These are phyloP conservation scores for Verticillium nonalfalfae DNA, from an alignment of 2,329 filamentous ascomycete genomes.

Conservation along the genomic window DNA sequence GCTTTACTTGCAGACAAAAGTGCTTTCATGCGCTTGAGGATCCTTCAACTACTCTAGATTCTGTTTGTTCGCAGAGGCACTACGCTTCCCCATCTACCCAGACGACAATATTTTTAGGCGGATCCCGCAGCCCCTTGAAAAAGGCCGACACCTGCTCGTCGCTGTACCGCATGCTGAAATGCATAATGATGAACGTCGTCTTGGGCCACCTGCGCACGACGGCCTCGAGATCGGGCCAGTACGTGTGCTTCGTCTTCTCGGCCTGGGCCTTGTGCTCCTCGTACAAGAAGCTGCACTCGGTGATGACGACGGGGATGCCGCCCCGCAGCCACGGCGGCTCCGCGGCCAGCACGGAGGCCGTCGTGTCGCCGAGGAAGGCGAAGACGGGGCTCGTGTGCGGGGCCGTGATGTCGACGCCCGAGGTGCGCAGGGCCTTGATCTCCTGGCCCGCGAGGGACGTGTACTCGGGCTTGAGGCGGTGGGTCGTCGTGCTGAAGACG, in stretches of 20 bases:
- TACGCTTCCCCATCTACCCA: slow-evolving; percentile 31
- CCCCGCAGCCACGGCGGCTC: slow-evolving; percentile 31
- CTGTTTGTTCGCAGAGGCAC: neutral
- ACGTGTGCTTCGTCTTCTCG: slow-evolving; percentile 38
- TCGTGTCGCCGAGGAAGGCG: slow-evolving; percentile 42
- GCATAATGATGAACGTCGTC: slow-evolving; percentile 39
- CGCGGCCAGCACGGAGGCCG: slow-evolving; percentile 28
- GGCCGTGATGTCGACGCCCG: slow-evolving; percentile 31
- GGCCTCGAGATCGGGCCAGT: slow-evolving; percentile 37
- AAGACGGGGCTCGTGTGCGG: slow-evolving; percentile 32
- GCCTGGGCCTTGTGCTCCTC: slow-evolving; percentile 36
- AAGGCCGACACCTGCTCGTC: slow-evolving; percentile 32
- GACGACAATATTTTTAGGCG: slow-evolving; percentile 36
- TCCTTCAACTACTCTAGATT: neutral
- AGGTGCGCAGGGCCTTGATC: slow-evolving; percentile 28
- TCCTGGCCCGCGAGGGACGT: slow-evolving; percentile 24
- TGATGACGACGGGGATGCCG: slow-evolving; percentile 38
- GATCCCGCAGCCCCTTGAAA: slow-evolving; percentile 30
- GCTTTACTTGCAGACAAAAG: neutral
- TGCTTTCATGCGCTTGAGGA: neutral
- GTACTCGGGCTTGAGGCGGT: slow-evolving; percentile 31
- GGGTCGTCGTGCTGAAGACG: slow-evolving; percentile 32
- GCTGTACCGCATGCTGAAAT: slow-evolving; percentile 37
- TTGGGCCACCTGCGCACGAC: slow-evolving; percentile 33
- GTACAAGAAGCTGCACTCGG: slow-evolving; percentile 41